Percentiles rank a stretch among this genome's conserved stretches.
phyloP scores from a whole-genome alignment of 371 early-diverging fungal species.

The Amoeboaphelidium protococcarum region DNA sequence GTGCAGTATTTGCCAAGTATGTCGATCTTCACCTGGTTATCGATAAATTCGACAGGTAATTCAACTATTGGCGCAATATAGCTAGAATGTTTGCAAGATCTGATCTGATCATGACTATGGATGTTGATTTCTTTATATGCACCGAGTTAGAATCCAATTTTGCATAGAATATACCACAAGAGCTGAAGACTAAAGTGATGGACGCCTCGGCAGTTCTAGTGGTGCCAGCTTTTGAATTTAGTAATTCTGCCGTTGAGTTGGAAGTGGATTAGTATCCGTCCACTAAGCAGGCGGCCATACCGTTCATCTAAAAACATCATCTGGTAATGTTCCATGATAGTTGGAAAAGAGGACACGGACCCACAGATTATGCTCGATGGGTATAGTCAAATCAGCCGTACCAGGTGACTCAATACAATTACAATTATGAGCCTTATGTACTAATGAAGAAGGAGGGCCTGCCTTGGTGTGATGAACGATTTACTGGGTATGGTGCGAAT shows the following conservation, averaged over 20 bases:
- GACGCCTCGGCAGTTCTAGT: constrained; percentile 24
- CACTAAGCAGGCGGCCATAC: constrained; percentile 16
- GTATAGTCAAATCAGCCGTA: constrained; percentile 19
- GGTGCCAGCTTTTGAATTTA: constrained; percentile 33
- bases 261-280: constrained; percentile 25
- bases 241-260: constrained; percentile 19
- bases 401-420: constrained; percentile 26
- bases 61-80: constrained; percentile 41
- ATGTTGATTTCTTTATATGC: constrained; percentile 36
- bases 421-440: constrained; percentile 36
- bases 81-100: constrained; percentile 35
- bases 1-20: constrained; percentile 22
- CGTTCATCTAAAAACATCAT: constrained; percentile 15
- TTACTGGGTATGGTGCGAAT: constrained; percentile 31
- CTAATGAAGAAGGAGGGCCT: constrained; percentile 26
- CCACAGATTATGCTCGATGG: constrained; percentile 29
- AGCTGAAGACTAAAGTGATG: constrained; percentile 11
- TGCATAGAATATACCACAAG: not conserved
- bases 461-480: constrained; percentile 35
- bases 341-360: constrained; percentile 32
- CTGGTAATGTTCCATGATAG: constrained; percentile 29
- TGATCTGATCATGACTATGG: constrained; percentile 35
- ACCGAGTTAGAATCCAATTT: constrained; percentile 19
- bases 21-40: constrained; percentile 32
- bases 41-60: constrained; percentile 33